Conservation (phyloP, 768 basidiomycete genomes). For the Pholiota molesta region DNA sequence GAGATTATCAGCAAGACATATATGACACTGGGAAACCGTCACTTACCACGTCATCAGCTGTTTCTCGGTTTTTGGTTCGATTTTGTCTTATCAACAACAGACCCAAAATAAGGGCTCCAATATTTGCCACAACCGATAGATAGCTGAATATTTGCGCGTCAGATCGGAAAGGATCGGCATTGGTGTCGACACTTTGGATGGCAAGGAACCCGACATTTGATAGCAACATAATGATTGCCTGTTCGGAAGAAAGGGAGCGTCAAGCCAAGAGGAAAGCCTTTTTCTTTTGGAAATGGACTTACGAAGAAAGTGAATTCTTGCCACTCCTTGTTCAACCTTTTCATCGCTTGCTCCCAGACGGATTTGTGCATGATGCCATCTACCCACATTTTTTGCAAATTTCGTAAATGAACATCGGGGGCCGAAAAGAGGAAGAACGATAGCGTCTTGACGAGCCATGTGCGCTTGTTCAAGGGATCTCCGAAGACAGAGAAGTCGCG, state of each 20-base stretch:
- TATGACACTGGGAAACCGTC: not conserved
- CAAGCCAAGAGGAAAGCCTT: not conserved
- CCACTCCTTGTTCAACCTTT: constrained; percentile 50
- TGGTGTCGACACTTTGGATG: constrained; percentile 44
- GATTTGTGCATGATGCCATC: constrained; percentile 44
- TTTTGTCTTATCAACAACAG: constrained; percentile 50
- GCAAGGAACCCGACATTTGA: constrained; percentile 66
- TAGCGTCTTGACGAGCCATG: constrained; percentile 38
- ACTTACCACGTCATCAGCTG: constrained; percentile 41
- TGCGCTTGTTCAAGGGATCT: constrained; percentile 26
- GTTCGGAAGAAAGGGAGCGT: not conserved
- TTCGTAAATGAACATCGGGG: constrained; percentile 45
- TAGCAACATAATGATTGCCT: constrained; percentile 61
- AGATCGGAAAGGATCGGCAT: constrained; percentile 30
- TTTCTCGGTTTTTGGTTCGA: constrained; percentile 37
- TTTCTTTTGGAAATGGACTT: constrained; percentile 16
- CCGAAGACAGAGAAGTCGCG: constrained; percentile 46
- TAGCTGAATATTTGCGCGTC: constrained; percentile 54
- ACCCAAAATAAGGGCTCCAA: constrained; percentile 51
- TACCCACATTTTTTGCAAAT: constrained; percentile 51
- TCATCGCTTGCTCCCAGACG: constrained; percentile 48
- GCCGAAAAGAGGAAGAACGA: constrained; percentile 52
- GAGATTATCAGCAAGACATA: constrained; percentile 10
- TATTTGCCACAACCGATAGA: constrained; percentile 47
- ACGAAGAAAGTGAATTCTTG: constrained; percentile 58